phyloP scores from a whole-genome alignment of 2,329 filamentous ascomycete genomes.

The Ascomycota sp. region DNA sequence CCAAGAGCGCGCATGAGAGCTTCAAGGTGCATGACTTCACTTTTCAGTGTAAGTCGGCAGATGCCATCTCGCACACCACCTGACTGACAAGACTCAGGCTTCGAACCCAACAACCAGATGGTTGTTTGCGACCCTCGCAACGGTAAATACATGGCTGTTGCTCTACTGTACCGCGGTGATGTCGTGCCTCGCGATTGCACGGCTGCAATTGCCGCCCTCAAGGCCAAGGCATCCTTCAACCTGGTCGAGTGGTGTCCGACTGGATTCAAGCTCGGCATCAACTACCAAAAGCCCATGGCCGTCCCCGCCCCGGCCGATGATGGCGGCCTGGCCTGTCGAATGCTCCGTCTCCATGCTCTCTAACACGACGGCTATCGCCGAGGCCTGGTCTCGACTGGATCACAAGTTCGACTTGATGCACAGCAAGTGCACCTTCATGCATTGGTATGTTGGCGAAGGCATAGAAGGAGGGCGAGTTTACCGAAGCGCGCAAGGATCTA shows the following conservation, averaged over 20 bases:
- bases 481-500: constrained; percentile 68
- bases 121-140: constrained; percentile 55
- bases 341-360: constrained; percentile 50
- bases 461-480: constrained; percentile 89
- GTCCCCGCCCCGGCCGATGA: constrained; percentile 32
- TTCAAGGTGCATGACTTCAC: constrained; percentile 68
- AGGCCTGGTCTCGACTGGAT: constrained; percentile 53
- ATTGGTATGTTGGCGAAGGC: constrained; percentile 73
- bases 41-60: constrained; percentile 42
- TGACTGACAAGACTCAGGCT: constrained; percentile 27
- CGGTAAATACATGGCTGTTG: constrained; percentile 59
- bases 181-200: constrained; percentile 51
- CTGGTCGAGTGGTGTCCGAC: constrained; percentile 58
- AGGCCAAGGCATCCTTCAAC: constrained; percentile 54
- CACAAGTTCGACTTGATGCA: constrained; percentile 65
- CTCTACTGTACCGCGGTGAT: constrained; percentile 51
- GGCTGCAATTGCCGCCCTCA: constrained; percentile 43
- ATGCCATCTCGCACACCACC: too few species aligned
- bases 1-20: constrained; percentile 68
- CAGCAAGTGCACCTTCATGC: constrained; percentile 56
- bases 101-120: constrained; percentile 65
- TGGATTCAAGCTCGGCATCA: constrained; percentile 58
- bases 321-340: constrained; percentile 39
- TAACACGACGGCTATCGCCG: constrained; percentile 55
- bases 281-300: constrained; percentile 47